Conservation (phyloP, 352 stramenopile genomes). For the Globisporangium iwayamae region DNA sequence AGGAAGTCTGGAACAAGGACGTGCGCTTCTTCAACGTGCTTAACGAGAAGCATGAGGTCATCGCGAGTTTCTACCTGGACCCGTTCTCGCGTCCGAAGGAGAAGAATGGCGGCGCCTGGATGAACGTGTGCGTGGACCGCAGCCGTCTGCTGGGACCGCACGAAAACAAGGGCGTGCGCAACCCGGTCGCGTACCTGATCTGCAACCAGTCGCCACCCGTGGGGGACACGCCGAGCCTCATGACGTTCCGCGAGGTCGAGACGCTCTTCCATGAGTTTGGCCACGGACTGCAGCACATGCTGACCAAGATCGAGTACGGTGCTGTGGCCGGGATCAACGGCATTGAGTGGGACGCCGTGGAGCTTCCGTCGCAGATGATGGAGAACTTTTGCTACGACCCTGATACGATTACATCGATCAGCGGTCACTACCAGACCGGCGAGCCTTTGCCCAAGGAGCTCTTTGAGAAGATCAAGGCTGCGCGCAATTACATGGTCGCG, state of each 20-base stretch:
- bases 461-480: constrained; percentile 95
- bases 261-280: constrained; percentile 97
- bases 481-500: constrained; percentile 95
- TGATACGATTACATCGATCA: constrained; percentile 80
- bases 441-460: constrained; percentile 91
- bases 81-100: constrained; percentile 95
- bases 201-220: constrained; percentile 96
- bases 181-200: constrained; percentile 96
- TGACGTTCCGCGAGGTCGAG: constrained; percentile 98
- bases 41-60: constrained; percentile 72
- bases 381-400: constrained; percentile 99
- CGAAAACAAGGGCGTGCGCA: constrained; percentile 54
- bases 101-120: constrained; percentile 98
- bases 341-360: constrained; percentile 98
- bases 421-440: constrained; percentile 80
- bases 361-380: constrained; percentile 99
- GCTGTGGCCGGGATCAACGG: constrained; percentile 96
- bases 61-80: constrained; percentile 97
- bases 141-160: constrained; percentile 75
- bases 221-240: constrained; percentile 93
- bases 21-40: constrained; percentile 96
- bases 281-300: constrained; percentile 98
- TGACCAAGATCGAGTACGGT: constrained; percentile 94
- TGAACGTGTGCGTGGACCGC: constrained; percentile 96
- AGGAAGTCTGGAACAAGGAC: constrained; percentile 92